Percentiles rank a stretch among this genome's conserved stretches.
phyloP scores from a whole-genome alignment of 1,284 basidiomycete genomes.

The Ganoderma leucocontextum region DNA sequence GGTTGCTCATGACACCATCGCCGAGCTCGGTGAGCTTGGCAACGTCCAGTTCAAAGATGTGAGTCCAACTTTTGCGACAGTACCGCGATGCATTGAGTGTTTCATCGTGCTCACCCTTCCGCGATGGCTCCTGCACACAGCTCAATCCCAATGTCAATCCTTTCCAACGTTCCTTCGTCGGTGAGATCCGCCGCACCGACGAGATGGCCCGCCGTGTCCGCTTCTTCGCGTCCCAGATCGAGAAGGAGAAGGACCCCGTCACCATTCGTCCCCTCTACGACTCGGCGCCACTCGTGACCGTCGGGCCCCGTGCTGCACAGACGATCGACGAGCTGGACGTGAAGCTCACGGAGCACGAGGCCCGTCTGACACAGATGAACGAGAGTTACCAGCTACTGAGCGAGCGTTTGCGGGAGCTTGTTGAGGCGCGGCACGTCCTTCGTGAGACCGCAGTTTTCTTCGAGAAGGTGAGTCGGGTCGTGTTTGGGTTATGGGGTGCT shows the following conservation, averaged over 20 bases:
- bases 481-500: background rate
- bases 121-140: constrained; percentile 49
- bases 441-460: constrained; percentile 98
- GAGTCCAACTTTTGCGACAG: constrained; percentile 40
- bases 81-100: constrained; percentile 21
- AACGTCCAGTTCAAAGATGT: constrained; percentile 99
- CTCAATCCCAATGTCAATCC: constrained; percentile 95
- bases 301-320: constrained; percentile 91
- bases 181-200: constrained; percentile 93
- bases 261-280: constrained; percentile 86
- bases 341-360: constrained; percentile 89
- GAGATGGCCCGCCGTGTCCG: constrained; percentile 96
- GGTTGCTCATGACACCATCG: constrained; percentile 96
- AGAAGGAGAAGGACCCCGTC: constrained; percentile 84
- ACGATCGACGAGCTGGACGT: constrained; percentile 94
- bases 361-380: constrained; percentile 91
- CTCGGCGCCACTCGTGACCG: constrained; percentile 82
- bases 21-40: constrained; percentile 94
- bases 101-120: background rate
- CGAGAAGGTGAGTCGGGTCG: constrained; percentile 67
- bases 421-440: constrained; percentile 94
- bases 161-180: constrained; percentile 98
- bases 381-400: constrained; percentile 91
- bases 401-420: constrained; percentile 86
- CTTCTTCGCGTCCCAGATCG: constrained; percentile 90